Evolutionary conservation across 1,139 yeast genomes (phyloP).

Genomic region (Blastobotrys elegans): DNA sequence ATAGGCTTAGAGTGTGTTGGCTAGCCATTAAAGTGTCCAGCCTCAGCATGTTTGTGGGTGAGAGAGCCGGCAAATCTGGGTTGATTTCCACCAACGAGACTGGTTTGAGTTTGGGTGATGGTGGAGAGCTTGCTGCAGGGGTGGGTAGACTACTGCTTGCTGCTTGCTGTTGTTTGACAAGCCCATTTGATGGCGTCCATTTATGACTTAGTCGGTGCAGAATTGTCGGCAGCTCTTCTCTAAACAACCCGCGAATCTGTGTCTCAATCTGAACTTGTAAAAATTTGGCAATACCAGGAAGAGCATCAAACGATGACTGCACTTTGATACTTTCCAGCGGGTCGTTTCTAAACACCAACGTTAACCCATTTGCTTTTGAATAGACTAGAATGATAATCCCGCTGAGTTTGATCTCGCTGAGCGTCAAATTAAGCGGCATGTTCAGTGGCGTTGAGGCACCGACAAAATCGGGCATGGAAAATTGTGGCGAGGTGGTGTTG

Average conservation of each 20-base stretch:
- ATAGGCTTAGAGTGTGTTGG: conserved; percentile 70
- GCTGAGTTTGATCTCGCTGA: conserved; percentile 66
- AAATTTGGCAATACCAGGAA: conserved; percentile 75
- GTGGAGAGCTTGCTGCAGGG: conserved; percentile 1
- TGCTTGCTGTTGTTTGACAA: neutral
- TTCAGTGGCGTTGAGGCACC: conserved; percentile 67
- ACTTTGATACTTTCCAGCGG: conserved; percentile 81
- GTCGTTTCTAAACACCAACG: conserved; percentile 82
- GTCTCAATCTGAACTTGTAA: conserved; percentile 77
- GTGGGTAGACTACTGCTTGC: neutral
- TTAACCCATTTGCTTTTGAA: conserved; percentile 74
- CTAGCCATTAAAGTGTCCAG: conserved; percentile 67
- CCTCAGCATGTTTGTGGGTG: conserved; percentile 66
- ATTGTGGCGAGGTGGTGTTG: conserved; percentile 32
- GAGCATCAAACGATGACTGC: conserved; percentile 77
- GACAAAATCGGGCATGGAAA: conserved; percentile 62
- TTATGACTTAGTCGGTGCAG: conserved; percentile 70
- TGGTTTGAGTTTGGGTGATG: conserved; percentile 23
- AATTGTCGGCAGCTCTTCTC: conserved; percentile 80
- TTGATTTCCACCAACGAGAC: conserved; percentile 46
- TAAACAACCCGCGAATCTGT: conserved; percentile 71
- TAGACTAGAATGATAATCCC: conserved; percentile 85
- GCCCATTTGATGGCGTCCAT: conserved; percentile 48
- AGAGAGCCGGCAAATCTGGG: conserved; percentile 52
- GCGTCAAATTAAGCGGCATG: conserved; percentile 70